A percentile compares a stretch with the other conserved stretches of the same genome.
These are phyloP conservation scores for Aspergillus chevalieri DNA, from an alignment of 2,329 filamentous ascomycete species.

Conservation along the genomic window DNA sequence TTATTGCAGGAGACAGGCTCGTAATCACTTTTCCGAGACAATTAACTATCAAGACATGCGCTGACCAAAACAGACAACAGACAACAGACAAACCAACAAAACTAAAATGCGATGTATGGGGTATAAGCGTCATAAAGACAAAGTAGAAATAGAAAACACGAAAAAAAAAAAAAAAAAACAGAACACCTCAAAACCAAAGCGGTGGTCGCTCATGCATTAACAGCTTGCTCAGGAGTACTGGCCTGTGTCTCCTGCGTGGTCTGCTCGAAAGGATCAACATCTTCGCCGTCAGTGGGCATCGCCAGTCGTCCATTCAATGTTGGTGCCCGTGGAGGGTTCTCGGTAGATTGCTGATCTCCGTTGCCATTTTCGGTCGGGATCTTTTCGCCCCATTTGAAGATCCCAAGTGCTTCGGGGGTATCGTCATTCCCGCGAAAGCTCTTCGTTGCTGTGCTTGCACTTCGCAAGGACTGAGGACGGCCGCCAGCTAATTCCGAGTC, in stretches of 20 bases:
- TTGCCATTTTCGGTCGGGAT: constrained; percentile 1
- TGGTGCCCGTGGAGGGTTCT: not conserved
- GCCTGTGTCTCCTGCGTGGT: constrained; percentile 11
- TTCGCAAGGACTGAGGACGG: constrained; percentile 58
- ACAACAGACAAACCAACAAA: constrained; percentile 3
- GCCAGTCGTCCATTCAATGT: constrained; percentile 1
- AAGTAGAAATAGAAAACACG: not conserved
- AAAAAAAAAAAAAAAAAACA: constrained; percentile 2
- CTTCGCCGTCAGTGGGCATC: constrained; percentile 4
- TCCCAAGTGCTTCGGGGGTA: constrained; percentile 8
- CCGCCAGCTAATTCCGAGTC: constrained; percentile 33
- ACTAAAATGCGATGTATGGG: constrained; percentile 2
- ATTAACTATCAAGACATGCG: not conserved
- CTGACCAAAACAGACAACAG: not conserved
- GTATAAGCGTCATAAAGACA: constrained; percentile 6
- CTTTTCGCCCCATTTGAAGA: constrained; percentile 1
- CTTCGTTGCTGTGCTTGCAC: constrained; percentile 60
- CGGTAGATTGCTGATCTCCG: constrained; percentile 1
- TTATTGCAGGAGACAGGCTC: not conserved
- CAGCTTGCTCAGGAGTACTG: constrained; percentile 20
- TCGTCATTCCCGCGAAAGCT: constrained; percentile 37
- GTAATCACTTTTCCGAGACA: not conserved
- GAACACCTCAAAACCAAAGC: not conserved
- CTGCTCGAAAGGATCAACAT: constrained; percentile 5
- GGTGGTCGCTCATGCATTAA: constrained; percentile 18